Evolutionary conservation across 2,329 filamentous ascomycete species (phyloP).

Genomic region (Claviceps capensis): DNA sequence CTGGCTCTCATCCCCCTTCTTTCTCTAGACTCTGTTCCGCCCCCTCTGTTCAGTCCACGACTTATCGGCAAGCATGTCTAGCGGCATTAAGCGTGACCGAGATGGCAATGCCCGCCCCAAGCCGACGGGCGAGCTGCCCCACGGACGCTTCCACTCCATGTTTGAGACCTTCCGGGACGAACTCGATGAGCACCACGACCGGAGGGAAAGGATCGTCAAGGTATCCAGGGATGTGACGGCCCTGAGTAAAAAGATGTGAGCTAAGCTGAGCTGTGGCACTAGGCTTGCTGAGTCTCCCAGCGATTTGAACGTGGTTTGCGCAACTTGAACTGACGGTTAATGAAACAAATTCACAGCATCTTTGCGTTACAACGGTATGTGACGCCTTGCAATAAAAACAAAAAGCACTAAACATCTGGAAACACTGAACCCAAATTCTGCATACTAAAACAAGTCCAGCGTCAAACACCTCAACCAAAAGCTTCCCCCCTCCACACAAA

Average conservation of each 20-base stretch:
- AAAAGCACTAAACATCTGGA: too few relatives aligned
- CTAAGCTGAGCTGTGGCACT: neutral
- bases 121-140: slow-evolving; percentile 20
- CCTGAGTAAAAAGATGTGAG: slow-evolving; percentile 90
- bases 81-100: slow-evolving; percentile 38
- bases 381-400: neutral
- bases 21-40: too few relatives aligned
- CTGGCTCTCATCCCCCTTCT: neutral
- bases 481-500: slow-evolving; percentile 54
- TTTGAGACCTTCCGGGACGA: slow-evolving; percentile 79
- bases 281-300: too few relatives aligned
- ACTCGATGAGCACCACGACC: slow-evolving; percentile 88
- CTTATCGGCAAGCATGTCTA: slow-evolving; percentile 15
- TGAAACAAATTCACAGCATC: slow-evolving; percentile 16
- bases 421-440: too few relatives aligned
- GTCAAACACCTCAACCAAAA: slow-evolving; percentile 48
- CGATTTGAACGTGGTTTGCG: neutral
- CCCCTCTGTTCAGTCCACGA: neutral
- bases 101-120: slow-evolving; percentile 34
- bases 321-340: neutral
- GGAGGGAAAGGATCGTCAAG: slow-evolving; percentile 81
- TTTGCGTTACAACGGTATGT: slow-evolving; percentile 26
- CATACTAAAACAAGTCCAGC: slow-evolving; percentile 25
- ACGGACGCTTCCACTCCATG: slow-evolving; percentile 49
- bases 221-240: slow-evolving; percentile 85